Percentiles rank a stretch among this genome's conserved stretches.
These are phyloP conservation scores for Persicaria maculosa DNA, from an alignment of 148 eudicot genomes.

Conservation along the genomic window DNA sequence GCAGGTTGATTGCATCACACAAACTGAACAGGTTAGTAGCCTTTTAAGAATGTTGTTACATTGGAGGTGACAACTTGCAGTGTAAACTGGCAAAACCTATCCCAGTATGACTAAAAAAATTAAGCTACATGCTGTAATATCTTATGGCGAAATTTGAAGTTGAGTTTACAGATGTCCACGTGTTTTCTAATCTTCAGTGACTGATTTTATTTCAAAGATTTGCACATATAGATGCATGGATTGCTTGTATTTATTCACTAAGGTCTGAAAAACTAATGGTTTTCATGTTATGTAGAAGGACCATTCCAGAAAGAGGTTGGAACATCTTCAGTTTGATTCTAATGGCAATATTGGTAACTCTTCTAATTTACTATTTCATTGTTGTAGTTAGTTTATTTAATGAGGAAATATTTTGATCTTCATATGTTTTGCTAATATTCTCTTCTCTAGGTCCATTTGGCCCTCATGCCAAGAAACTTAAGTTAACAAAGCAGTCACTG, in stretches of 20 bases:
- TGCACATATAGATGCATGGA: conserved; percentile 4
- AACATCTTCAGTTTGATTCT: conserved; percentile 52
- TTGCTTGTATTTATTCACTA: not conserved
- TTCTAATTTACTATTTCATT: conserved; percentile 12
- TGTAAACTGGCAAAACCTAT: not conserved
- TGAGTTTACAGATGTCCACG: not conserved
- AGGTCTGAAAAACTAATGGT: not conserved
- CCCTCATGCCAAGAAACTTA: conserved; percentile 55
- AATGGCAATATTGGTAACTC: conserved; percentile 65
- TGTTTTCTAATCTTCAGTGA: not conserved
- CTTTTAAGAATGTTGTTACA: conserved; percentile 8
- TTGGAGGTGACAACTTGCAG: not conserved
- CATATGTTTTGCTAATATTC: not conserved
- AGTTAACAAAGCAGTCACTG: conserved; percentile 50
- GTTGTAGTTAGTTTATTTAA: not conserved
- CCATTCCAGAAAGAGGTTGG: conserved; percentile 52
- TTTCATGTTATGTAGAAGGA: conserved; percentile 48
- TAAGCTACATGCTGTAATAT: not conserved
- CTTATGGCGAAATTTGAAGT: not conserved
- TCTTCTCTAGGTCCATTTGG: conserved; percentile 49
- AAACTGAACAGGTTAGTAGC: conserved; percentile 62
- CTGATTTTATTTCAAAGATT: not conserved
- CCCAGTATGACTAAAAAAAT: not conserved
- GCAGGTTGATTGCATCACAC: conserved; percentile 55
- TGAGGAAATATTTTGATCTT: not conserved